Evolutionary conservation across 192 early-diverging fungal species (phyloP).

Genomic region (Entomortierella beljakovae): DNA sequence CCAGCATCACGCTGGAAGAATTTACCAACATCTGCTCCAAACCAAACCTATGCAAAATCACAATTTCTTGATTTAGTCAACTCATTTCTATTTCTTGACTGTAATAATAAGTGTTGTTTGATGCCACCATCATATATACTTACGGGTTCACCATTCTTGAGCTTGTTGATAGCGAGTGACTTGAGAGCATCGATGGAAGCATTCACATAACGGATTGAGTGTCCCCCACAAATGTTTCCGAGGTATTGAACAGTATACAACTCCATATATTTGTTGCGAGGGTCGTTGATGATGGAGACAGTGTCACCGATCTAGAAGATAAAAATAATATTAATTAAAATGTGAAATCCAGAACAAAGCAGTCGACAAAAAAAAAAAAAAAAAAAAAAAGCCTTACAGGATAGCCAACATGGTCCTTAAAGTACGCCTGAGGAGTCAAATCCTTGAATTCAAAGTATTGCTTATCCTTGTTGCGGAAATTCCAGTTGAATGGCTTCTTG

Average conservation of each 20-base stretch:
- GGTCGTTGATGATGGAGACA: conserved; percentile 79
- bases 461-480: conserved; percentile 77
- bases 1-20: conserved; percentile 64
- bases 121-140: too few species aligned
- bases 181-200: conserved; percentile 67
- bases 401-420: conserved; percentile 68
- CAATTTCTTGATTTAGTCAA: too few species aligned
- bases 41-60: conserved; percentile 70
- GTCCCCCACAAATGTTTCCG: conserved; percentile 78
- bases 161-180: conserved; percentile 64
- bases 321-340: not conserved
- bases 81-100: too few species aligned
- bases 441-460: conserved; percentile 65
- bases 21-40: conserved; percentile 82
- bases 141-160: conserved; percentile 71
- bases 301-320: conserved; percentile 64
- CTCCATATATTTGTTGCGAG: conserved; percentile 70
- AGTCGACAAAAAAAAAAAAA: not conserved
- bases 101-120: too few species aligned
- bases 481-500: conserved; percentile 71
- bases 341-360: too few species aligned
- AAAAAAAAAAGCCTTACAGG: conserved; percentile 40
- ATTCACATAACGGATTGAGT: conserved; percentile 77
- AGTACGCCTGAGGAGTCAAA: conserved; percentile 73
- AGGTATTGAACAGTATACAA: conserved; percentile 81